phyloP scores from a whole-genome alignment of 2,329 filamentous ascomycete species.

The Paraphoma sp. region DNA sequence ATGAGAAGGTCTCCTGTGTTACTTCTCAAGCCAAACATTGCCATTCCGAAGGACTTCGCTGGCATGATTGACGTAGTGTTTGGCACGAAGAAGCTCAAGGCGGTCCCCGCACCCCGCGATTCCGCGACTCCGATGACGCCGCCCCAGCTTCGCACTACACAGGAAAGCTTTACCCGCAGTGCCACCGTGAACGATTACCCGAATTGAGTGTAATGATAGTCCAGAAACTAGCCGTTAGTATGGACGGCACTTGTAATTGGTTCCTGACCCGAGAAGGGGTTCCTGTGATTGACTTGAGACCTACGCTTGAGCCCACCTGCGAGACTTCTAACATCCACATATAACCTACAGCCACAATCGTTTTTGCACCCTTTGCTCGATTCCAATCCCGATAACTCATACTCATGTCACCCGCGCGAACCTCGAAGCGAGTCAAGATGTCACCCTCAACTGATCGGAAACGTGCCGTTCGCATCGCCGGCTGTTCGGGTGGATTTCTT shows the following conservation, averaged over 20 bases:
- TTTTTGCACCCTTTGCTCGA: background rate
- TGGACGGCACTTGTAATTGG: slow-evolving; percentile 9
- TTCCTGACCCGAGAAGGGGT: slow-evolving; percentile 1
- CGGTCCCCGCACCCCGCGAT: slow-evolving; percentile 11
- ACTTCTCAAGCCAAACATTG: too few relatives aligned
- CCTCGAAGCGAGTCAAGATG: slow-evolving; percentile 16
- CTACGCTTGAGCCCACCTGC: slow-evolving; percentile 7
- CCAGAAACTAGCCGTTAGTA: slow-evolving; percentile 5
- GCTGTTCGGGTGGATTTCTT: slow-evolving; percentile 49
- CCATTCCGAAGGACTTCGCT: too few relatives aligned
- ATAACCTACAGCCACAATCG: slow-evolving; percentile 6
- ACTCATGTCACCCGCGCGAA: slow-evolving; percentile 4
- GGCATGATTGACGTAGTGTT: background rate
- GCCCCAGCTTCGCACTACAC: background rate
- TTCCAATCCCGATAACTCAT: background rate
- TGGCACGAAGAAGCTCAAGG: background rate
- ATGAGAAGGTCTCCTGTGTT: too few relatives aligned
- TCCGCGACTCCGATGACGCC: slow-evolving; percentile 1
- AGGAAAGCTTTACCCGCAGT: slow-evolving; percentile 24
- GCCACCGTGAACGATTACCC: slow-evolving; percentile 22
- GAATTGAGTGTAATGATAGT: slow-evolving; percentile 10
- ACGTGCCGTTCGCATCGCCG: slow-evolving; percentile 39
- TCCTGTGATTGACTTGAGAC: slow-evolving; percentile 6
- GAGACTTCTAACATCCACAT: slow-evolving; percentile 9
- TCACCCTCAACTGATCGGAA: slow-evolving; percentile 21